Evolutionary conservation across 305 asterid species (phyloP).

Genomic region (Fraxinus xanthoxyloides): DNA sequence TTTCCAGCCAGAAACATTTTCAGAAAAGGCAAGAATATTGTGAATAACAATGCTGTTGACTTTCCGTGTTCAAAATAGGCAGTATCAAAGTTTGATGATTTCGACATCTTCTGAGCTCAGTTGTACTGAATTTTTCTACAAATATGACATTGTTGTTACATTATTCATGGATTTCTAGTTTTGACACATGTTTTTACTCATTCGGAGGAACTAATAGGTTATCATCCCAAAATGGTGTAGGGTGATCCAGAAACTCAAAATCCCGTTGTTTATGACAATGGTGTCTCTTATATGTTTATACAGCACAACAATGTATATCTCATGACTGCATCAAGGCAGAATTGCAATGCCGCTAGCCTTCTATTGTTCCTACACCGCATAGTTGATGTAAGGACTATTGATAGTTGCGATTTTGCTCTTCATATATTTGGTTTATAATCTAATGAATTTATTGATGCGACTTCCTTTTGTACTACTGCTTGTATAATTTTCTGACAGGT

Average conservation of each 20-base stretch:
- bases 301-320: slow-evolving; percentile 91
- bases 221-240: slow-evolving; percentile 37
- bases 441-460: slow-evolving; percentile 10
- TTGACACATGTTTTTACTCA: slow-evolving; percentile 3
- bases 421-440: not conserved
- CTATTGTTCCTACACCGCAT: slow-evolving; percentile 73
- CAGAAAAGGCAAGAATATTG: not conserved
- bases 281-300: slow-evolving; percentile 91
- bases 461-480: slow-evolving; percentile 13
- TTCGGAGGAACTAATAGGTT: slow-evolving; percentile 14
- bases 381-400: slow-evolving; percentile 65
- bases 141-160: not conserved
- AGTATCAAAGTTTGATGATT: not conserved
- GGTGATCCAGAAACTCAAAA: slow-evolving; percentile 85
- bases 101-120: not conserved
- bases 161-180: not conserved
- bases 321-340: slow-evolving; percentile 90
- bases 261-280: slow-evolving; percentile 81
- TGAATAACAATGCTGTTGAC: not conserved
- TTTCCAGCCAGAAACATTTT: not conserved
- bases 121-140: not conserved
- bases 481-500: slow-evolving; percentile 51
- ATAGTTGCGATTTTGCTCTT: slow-evolving; percentile 21
- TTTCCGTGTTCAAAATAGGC: not conserved
- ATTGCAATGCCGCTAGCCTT: slow-evolving; percentile 95